Evolutionary conservation across 2,329 filamentous ascomycete species (phyloP), one percentile per base, ranked within the genome.

Genomic region (Aspergillus sp.): DNA sequence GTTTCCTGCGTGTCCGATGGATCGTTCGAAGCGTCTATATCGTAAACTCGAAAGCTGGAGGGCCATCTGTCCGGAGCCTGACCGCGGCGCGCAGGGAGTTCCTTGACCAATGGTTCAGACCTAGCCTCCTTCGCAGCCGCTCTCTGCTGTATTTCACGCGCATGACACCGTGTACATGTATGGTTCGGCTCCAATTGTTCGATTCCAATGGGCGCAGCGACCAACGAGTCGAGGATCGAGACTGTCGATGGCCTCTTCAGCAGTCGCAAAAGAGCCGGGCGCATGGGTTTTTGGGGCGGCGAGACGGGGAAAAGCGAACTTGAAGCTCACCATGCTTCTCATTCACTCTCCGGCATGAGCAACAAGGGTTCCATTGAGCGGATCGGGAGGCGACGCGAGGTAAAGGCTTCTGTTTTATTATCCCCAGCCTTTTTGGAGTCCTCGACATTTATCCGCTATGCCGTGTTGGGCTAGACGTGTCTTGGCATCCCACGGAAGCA

Each of bases 191-290:
- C 45, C 32, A 61, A 40, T 35, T 57, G 51, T 14, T 59, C 56
- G 26, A 61, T 51, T 33, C 51, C 53, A 34, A 48, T 32, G 8
- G 55, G 45, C 11, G 46, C 41, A 24, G 45, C 46, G 32, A 55
- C 39, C 17, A 62, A 44, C 27, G 47, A 44, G 38, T 56, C 48
- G 39, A 63, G 52, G 30, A 61, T 46, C 37, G 53, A 55, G 39
- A 63, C 43, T 40, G 60, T 51, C 41, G 60, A 61, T 41, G 57
- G 57, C 47, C 57, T 58, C 53, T 55, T 60, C 54, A 62, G 45
- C 36, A 63, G 45, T 51, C 58, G 56, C 48, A 60, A 53, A 52
- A 64, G 52, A 51, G 58, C 61, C 51, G 58, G 53, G 47, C 60
- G 58, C 61, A 64, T 64, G 43, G 41, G 45, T 50, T 39, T 30